Evolutionary conservation across 2,329 filamentous ascomycete genomes (phyloP).

Genomic region (Fusarium sp.): DNA sequence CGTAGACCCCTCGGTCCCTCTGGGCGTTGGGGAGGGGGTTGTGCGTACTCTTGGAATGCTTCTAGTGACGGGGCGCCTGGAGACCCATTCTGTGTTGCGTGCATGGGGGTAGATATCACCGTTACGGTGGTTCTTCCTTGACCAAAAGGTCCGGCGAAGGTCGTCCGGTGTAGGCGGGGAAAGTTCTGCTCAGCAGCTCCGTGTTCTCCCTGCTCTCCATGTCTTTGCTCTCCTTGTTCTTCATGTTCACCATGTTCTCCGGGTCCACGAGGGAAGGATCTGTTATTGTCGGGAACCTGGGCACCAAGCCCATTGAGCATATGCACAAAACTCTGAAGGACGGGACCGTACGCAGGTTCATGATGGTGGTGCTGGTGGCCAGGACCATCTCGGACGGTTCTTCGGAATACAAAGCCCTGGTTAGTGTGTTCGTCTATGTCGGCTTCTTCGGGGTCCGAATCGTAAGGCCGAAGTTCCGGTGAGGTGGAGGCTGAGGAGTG

Average conservation of each 20-base stretch:
- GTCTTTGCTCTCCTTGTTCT: conserved; percentile 10
- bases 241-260: conserved; percentile 3
- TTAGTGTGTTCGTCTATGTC: conserved; percentile 68
- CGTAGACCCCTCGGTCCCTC: conserved; percentile 32
- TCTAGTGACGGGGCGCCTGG: conserved; percentile 47
- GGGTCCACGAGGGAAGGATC: conserved; percentile 29
- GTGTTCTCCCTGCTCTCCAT: not conserved
- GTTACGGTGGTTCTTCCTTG: conserved; percentile 62
- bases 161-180: conserved; percentile 53
- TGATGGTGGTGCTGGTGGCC: conserved; percentile 42
- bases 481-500: conserved; percentile 48
- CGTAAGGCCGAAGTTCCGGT: conserved; percentile 46
- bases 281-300: conserved; percentile 20
- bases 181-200: conserved; percentile 27
- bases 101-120: conserved; percentile 57
- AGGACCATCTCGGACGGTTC: conserved; percentile 49
- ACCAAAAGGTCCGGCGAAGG: conserved; percentile 53
- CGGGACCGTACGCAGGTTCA: conserved; percentile 51
- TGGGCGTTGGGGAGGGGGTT: conserved; percentile 23
- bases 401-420: conserved; percentile 56
- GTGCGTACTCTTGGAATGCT: conserved; percentile 63
- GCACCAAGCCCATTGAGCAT: conserved; percentile 57
- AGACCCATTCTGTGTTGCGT: conserved; percentile 27
- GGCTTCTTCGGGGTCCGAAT: conserved; percentile 69
- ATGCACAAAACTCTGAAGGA: conserved; percentile 58